phyloP scores from a whole-genome alignment of 345 rosid genomes.

The Balakata baccata region DNA sequence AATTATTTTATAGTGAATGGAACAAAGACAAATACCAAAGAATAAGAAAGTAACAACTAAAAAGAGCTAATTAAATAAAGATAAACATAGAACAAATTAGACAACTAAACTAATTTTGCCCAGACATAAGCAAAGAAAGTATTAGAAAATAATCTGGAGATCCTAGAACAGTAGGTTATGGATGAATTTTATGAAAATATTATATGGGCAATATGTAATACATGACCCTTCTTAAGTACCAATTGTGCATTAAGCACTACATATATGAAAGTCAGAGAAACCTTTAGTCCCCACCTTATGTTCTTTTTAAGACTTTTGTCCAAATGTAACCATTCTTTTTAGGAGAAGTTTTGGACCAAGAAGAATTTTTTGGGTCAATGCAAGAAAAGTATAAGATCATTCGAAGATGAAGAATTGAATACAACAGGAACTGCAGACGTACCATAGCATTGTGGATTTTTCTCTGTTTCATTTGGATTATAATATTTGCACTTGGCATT shows the following conservation, averaged over 20 bases:
- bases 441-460: neutral
- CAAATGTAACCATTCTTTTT: neutral
- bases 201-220: neutral
- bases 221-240: neutral
- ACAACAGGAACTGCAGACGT: neutral
- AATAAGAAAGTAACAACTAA: neutral
- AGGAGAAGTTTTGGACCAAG: neutral
- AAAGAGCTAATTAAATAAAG: neutral
- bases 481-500: slow-evolving; percentile 14
- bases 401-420: neutral
- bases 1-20: neutral
- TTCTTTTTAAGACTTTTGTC: neutral
- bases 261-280: neutral
- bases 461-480: neutral
- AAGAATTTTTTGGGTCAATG: neutral
- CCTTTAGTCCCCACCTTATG: no score
- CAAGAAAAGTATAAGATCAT: neutral
- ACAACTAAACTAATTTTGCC: neutral
- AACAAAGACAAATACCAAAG: neutral
- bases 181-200: neutral
- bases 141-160: neutral
- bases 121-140: neutral
- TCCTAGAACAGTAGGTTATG: neutral
- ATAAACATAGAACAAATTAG: neutral
- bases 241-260: neutral